Conservation (phyloP, 2,329 filamentous ascomycete species). For the Aspergillus flavus region DNA sequence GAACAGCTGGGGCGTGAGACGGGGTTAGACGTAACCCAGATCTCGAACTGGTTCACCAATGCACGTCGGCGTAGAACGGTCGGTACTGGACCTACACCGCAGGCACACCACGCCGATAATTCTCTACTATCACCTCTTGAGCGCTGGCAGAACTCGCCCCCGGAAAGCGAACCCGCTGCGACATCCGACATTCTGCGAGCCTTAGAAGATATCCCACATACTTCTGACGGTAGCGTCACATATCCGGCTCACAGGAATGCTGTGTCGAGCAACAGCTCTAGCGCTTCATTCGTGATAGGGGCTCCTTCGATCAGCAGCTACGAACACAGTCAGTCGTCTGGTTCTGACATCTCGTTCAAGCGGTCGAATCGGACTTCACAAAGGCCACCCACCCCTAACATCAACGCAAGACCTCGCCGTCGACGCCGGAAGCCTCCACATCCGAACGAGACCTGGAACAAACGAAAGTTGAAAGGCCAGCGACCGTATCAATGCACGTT, state of each 20-base stretch:
- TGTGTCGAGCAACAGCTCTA: slow-evolving; percentile 51
- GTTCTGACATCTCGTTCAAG: slow-evolving; percentile 50
- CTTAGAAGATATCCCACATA: slow-evolving; percentile 43
- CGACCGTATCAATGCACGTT: slow-evolving; percentile 46
- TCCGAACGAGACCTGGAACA: background rate
- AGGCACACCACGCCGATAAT: slow-evolving; percentile 45
- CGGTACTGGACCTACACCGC: background rate
- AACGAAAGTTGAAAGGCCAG: background rate
- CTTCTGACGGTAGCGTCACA: slow-evolving; percentile 18
- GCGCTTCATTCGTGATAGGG: slow-evolving; percentile 47
- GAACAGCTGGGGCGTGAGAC: slow-evolving; percentile 73
- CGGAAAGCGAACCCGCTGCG: slow-evolving; percentile 65
- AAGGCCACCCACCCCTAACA: slow-evolving; percentile 17
- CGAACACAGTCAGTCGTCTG: slow-evolving; percentile 54
- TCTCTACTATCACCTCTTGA: slow-evolving; percentile 61
- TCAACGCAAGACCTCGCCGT: slow-evolving; percentile 7
- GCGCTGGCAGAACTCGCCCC: slow-evolving; percentile 66
- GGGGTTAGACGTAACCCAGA: slow-evolving; percentile 77
- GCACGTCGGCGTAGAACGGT: slow-evolving; percentile 65
- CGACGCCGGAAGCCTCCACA: slow-evolving; percentile 32
- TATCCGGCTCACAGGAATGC: slow-evolving; percentile 27
- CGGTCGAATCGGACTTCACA: background rate
- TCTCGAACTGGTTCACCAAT: slow-evolving; percentile 88
- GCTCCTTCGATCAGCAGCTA: slow-evolving; percentile 54
- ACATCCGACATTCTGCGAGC: slow-evolving; percentile 63